These are phyloP conservation scores for Rubus parviflorus DNA, from an alignment of 306 rosid genomes.

Conservation along the genomic window DNA sequence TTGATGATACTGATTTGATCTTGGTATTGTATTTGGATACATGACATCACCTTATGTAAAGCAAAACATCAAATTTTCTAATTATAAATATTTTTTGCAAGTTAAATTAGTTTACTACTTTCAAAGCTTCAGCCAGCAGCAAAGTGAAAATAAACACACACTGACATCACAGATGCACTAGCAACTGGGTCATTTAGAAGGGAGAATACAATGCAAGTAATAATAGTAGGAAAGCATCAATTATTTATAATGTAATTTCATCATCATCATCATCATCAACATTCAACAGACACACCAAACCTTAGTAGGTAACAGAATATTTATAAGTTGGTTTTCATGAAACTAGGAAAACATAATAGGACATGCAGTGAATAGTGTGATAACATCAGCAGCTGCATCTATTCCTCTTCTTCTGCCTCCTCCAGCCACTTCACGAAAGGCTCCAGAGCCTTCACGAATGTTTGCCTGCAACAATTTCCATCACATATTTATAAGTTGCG, in stretches of 20 bases:
- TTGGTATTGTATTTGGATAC: no score
- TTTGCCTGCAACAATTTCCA: constrained; percentile 67
- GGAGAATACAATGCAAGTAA: background rate
- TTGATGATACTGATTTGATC: no score
- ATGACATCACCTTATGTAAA: no score
- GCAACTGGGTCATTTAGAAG: no score
- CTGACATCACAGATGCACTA: no score
- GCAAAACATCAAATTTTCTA: background rate
- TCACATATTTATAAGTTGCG: background rate
- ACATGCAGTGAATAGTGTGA: background rate
- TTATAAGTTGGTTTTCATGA: background rate
- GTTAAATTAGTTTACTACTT: background rate
- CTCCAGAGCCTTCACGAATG: constrained; percentile 94
- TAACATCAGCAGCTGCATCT: constrained; percentile 24
- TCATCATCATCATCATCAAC: background rate
- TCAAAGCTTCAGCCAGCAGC: no score
- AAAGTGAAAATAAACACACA: no score
- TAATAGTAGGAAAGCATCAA: background rate
- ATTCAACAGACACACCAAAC: constrained; percentile 4
- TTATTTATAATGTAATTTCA: constrained; percentile 5
- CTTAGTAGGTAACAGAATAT: background rate
- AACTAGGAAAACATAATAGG: constrained; percentile 1
- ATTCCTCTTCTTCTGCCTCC: constrained; percentile 99
- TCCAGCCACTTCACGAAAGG: constrained; percentile 98
- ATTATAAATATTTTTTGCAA: background rate